Evolutionary conservation across 2,329 filamentous ascomycete genomes (phyloP), one percentile per base, ranked within the genome.

Genomic region (Pseudocercospora fuligena): DNA sequence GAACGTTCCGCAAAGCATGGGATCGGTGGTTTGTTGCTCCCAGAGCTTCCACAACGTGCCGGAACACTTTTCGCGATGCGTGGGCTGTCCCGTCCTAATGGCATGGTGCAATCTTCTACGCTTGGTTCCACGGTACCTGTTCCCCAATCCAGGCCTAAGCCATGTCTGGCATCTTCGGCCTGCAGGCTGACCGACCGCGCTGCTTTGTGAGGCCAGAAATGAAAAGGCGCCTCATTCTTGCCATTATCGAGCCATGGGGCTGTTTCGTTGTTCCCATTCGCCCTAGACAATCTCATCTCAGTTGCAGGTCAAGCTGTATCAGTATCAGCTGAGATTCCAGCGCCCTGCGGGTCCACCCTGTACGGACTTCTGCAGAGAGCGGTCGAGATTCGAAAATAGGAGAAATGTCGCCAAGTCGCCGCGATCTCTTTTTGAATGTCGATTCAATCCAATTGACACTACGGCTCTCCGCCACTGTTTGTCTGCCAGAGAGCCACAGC

Each of bases 401-500:
- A 27, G n/a, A 40, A 8, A n/a, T 60, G 11, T 60, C 12, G 57
- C 57, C 57, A 60, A 60, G 57, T 47, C 57, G 57, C 57, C 33
- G 29, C 53, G 53, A 56, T 29, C 53, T 29, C 23, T 31, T 23
- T 29, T 29, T 29, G 53, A 7, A 25, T n/a, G 36, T 25, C 36
- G 31, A 60, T 60, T 11, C 33, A 43, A 12, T 19, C 33, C 23
- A 43, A 47, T n/a, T 47, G 57, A 60, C 36, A 60, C 27, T 57
- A 25, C 53, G 53, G 53, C n/a, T 33, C 27, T 57, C 53, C 27
- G 53, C 53, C 53, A 36, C 53, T 31, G 53, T 57, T 12, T 36
- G 53, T 57, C 53, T 57, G 21, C 27, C 36, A 49, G 58, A 36
- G 60, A 40, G 60, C 61, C 49, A 63, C 49, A 57, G 61, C 51